Conservation (phyloP, 192 early-diverging fungal species). For the Podila epigama region DNA sequence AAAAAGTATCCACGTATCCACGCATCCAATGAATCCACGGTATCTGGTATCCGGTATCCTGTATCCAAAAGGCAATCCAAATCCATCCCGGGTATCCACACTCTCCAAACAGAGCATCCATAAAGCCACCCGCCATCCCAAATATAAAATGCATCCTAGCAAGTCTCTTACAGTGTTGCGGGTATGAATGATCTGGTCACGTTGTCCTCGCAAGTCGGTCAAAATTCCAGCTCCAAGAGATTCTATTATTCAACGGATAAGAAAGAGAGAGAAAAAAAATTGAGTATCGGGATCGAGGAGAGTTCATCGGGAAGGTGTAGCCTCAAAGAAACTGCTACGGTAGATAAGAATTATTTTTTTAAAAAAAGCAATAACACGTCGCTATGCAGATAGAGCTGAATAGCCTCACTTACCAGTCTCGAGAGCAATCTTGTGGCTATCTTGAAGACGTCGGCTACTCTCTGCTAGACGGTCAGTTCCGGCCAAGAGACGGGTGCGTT, state of each 20-base stretch:
- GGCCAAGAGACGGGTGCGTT: slow-evolving; percentile 78
- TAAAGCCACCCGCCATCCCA: background rate
- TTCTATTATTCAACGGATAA: slow-evolving; percentile 55
- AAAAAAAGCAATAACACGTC: no score
- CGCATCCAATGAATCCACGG: no score
- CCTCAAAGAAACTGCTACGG: no score
- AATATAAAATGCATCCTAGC: background rate
- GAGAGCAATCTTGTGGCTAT: slow-evolving; percentile 87
- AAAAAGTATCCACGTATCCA: no score
- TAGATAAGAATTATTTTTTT: no score
- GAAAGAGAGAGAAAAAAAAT: background rate
- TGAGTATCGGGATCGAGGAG: no score
- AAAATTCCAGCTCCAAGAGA: slow-evolving; percentile 84
- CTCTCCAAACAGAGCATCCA: no score
- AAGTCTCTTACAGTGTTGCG: slow-evolving; percentile 75
- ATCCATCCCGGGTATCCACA: no score
- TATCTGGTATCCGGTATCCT: no score
- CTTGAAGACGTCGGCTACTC: slow-evolving; percentile 81
- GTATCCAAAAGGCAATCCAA: no score
- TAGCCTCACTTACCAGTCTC: slow-evolving; percentile 70
- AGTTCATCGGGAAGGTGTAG: no score
- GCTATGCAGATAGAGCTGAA: no score
- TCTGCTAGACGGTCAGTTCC: slow-evolving; percentile 89
- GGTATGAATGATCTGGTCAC: slow-evolving; percentile 90
- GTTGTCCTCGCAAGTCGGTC: slow-evolving; percentile 80